Evolutionary conservation across 2,329 filamentous ascomycete genomes (phyloP).

Genomic region (Cladophialophora bantiana): DNA sequence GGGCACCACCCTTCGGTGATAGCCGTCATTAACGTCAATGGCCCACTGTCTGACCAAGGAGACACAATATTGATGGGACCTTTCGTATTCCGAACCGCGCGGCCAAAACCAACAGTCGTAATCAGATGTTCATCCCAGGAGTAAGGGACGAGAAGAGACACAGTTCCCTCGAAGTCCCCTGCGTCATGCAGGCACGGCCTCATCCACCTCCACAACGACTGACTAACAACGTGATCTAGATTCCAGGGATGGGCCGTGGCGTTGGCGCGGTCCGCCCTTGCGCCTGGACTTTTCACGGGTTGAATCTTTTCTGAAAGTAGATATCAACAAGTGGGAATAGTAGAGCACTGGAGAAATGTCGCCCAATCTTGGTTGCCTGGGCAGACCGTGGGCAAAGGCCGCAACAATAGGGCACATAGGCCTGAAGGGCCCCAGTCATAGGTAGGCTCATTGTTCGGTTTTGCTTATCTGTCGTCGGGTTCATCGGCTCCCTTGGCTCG

Average conservation of each 20-base stretch:
- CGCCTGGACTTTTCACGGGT: conserved; percentile 5
- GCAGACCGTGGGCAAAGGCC: background rate
- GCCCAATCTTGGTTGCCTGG: conserved; percentile 14
- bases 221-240: conserved; percentile 15
- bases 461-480: conserved; percentile 9
- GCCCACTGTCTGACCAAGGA: conserved; percentile 7
- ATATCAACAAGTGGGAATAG: background rate
- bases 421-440: background rate
- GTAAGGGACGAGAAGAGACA: conserved; percentile 5
- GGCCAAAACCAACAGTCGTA: conserved; percentile 11
- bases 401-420: conserved; percentile 1
- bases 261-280: conserved; percentile 5
- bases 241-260: conserved; percentile 11
- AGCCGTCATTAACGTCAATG: background rate
- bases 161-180: conserved; percentile 20
- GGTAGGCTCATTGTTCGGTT: conserved; percentile 9
- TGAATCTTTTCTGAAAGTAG: conserved; percentile 1
- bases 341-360: conserved; percentile 1
- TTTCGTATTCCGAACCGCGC: conserved; percentile 12
- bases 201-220: conserved; percentile 10
- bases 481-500: conserved; percentile 11
- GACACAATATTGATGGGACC: background rate
- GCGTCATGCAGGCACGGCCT: conserved; percentile 27
- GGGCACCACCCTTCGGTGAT: background rate
- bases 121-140: conserved; percentile 6